Percentiles rank a stretch among this genome's conserved stretches.
Evolutionary conservation across 2,329 filamentous ascomycete species (phyloP).

Genomic region (Aspergillus sp.): DNA sequence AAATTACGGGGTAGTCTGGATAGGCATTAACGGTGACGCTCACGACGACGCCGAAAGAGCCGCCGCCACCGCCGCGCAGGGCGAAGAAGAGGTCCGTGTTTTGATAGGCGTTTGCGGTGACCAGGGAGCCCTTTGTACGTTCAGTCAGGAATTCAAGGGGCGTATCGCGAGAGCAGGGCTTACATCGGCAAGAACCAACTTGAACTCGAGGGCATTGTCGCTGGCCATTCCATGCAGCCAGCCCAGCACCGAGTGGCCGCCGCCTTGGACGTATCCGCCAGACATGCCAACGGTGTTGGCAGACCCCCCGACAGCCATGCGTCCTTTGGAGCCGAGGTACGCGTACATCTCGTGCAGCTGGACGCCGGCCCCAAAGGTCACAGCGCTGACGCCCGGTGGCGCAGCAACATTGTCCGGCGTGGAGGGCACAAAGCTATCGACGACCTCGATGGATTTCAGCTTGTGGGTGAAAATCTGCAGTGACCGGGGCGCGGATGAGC

Average conservation of each 20-base stretch:
- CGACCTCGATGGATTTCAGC: conserved; percentile 19
- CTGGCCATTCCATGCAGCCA: conserved; percentile 33
- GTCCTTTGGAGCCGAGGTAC: conserved; percentile 26
- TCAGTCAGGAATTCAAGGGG: too few relatives aligned
- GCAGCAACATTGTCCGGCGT: conserved; percentile 3
- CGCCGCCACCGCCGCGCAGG: neutral
- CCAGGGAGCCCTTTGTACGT: neutral
- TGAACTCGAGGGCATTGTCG: conserved; percentile 34
- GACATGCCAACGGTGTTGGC: conserved; percentile 41
- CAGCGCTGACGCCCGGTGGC: conserved; percentile 15
- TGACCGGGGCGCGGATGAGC: conserved; percentile 23
- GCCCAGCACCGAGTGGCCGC: conserved; percentile 42
- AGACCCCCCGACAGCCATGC: conserved; percentile 37
- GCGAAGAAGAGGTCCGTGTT: neutral
- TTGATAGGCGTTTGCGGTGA: neutral
- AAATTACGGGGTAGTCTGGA: neutral
- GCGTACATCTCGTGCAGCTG: conserved; percentile 40
- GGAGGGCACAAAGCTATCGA: conserved; percentile 21
- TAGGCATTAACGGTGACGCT: neutral
- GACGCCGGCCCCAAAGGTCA: conserved; percentile 45
- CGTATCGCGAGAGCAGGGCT: too few relatives aligned
- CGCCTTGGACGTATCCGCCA: conserved; percentile 51
- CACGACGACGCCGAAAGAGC: neutral
- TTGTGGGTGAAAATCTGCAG: conserved; percentile 28
- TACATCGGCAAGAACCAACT: neutral